These are phyloP conservation scores for Cercospora berteroae DNA, from an alignment of 2,329 filamentous ascomycete genomes.

Conservation along the genomic window DNA sequence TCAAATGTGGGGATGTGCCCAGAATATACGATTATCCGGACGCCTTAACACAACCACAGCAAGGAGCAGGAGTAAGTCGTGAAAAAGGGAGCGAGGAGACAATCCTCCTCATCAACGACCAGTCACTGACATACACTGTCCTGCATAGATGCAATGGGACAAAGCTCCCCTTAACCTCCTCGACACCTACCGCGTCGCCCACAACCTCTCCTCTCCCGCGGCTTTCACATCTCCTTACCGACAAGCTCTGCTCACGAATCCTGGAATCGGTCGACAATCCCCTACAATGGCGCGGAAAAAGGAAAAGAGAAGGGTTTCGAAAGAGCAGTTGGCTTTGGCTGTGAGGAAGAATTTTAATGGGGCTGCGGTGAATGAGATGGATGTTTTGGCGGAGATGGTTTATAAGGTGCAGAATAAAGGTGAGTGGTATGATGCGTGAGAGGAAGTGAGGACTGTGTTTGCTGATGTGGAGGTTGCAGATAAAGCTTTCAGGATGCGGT, in stretches of 20 bases:
- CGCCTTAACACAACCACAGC: slow-evolving; percentile 9
- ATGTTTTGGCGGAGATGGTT: slow-evolving; percentile 76
- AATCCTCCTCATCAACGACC: background rate
- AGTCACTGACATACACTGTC: background rate
- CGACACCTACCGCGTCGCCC: slow-evolving; percentile 71
- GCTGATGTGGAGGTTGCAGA: slow-evolving; percentile 34
- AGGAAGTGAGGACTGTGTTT: background rate
- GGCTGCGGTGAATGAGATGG: slow-evolving; percentile 74
- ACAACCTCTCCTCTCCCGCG: slow-evolving; percentile 68
- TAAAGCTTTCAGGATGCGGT: slow-evolving; percentile 49
- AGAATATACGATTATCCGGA: slow-evolving; percentile 29
- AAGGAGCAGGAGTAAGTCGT: slow-evolving; percentile 20
- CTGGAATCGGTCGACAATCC: slow-evolving; percentile 64
- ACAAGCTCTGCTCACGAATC: slow-evolving; percentile 51
- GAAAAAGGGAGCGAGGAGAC: background rate
- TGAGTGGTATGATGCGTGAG: slow-evolving; percentile 31
- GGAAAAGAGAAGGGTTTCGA: slow-evolving; percentile 64
- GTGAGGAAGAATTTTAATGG: slow-evolving; percentile 83
- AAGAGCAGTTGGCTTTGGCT: slow-evolving; percentile 67
- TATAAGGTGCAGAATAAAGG: slow-evolving; percentile 66
- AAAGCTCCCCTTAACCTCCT: slow-evolving; percentile 66
- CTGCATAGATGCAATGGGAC: slow-evolving; percentile 59
- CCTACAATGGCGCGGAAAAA: slow-evolving; percentile 71
- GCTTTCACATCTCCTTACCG: slow-evolving; percentile 59
- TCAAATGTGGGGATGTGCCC: slow-evolving; percentile 31